Evolutionary conservation across 768 basidiomycete genomes (phyloP).

Genomic region (Kwoniella botswanensis): DNA sequence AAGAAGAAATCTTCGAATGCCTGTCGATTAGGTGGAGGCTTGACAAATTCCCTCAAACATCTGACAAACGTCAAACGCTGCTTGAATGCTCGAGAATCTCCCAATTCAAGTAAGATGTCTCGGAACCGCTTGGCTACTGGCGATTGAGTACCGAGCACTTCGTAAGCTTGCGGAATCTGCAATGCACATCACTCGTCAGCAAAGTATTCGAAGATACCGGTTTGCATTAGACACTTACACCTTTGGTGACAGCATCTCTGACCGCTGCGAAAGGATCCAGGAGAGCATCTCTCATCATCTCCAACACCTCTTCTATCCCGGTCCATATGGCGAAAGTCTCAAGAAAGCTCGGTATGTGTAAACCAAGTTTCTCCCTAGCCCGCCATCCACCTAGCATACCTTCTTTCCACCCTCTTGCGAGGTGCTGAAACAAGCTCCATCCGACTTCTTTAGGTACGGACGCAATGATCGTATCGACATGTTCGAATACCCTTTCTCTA

Average conservation of each 20-base stretch:
- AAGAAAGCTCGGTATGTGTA: slow-evolving; percentile 64
- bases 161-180: slow-evolving; percentile 44
- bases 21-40: slow-evolving; percentile 61
- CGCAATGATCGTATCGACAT: slow-evolving; percentile 66
- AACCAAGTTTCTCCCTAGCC: slow-evolving; percentile 73
- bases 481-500: slow-evolving; percentile 72
- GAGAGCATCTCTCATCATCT: slow-evolving; percentile 68
- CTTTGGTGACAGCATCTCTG: slow-evolving; percentile 71
- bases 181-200: background rate
- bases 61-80: slow-evolving; percentile 77
- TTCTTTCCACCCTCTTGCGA: slow-evolving; percentile 66
- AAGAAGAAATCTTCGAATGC: slow-evolving; percentile 62
- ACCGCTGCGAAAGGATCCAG: slow-evolving; percentile 84
- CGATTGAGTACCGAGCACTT: slow-evolving; percentile 43
- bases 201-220: background rate
- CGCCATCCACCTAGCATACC: slow-evolving; percentile 73
- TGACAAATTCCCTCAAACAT: slow-evolving; percentile 70
- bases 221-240: slow-evolving; percentile 62
- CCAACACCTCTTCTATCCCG: slow-evolving; percentile 63
- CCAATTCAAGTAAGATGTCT: slow-evolving; percentile 62
- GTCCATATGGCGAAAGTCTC: slow-evolving; percentile 60
- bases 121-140: slow-evolving; percentile 37
- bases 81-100: slow-evolving; percentile 58
- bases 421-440: slow-evolving; percentile 60
- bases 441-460: slow-evolving; percentile 64